Base-by-base conservation (phyloP, 2,329 filamentous ascomycete species). In the Endocalyx cinctus region DNA sequence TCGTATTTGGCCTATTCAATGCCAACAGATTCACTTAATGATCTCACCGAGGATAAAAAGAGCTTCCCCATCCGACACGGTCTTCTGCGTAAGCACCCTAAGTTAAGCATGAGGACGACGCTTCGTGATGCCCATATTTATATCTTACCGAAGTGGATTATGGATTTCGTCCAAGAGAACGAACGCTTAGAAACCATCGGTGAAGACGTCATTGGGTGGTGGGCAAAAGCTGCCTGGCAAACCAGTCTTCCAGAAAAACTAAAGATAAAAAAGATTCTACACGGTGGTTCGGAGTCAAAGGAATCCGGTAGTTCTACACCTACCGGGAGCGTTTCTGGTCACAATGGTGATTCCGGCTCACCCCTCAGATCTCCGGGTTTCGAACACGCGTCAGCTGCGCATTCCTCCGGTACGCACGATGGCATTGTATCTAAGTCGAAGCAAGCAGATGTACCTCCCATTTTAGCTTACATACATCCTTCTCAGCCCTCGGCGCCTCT, bases 201-300 rank as follows among this genome's bases (percentile, higher is more conserved):
- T 19, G 90, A 97, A 58, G 90, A 97, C 52, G 79, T 96, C 5
- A 69, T 97, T 12, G 88, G 89, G 6, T 95, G 87, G 84, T 95
- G 89, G 88, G 87, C 89, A 20, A 97, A 97, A 58, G 80, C 90
- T 1, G 80, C 81, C 34, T 98, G 92, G 92, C 89, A 97, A 59
- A 69, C 75, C 4, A 85, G 87, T 0, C 67, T 96, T 4, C 77
- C 76, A 1, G 77, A 84, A 32, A 96, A 94, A 59, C 70, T 97
- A 6, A 76, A 80, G 2, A 64, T 95, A 33, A 66, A 75, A 31
- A 70, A 82, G 27, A 74, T 90, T 4, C 69, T 92, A 31, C 68
- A 73, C 11, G 52, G 56, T 12, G 52, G 66, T 55, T 37, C 56
- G 57, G 33, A 58, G 7, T 52, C 61, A 1, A 59, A 61, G 11